A percentile compares a stretch with the other conserved stretches of the same genome.
phyloP scores from a whole-genome alignment of 768 basidiomycete genomes.

The Chlorophyllum brunneum region DNA sequence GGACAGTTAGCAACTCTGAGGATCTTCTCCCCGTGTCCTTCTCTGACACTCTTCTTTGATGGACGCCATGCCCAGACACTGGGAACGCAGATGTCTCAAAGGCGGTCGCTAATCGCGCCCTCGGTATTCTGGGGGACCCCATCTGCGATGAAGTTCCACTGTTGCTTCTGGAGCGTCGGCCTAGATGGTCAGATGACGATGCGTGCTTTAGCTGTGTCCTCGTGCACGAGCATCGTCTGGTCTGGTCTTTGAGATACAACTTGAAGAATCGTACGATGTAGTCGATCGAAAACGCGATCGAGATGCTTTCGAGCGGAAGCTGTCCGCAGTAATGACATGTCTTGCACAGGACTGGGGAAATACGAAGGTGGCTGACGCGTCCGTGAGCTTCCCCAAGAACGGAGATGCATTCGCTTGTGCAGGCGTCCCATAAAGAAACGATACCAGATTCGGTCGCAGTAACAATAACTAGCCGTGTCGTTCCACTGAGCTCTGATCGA shows the following conservation, averaged over 20 bases:
- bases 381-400: slow-evolving; percentile 60
- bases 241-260: slow-evolving; percentile 50
- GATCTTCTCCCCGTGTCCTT: slow-evolving; percentile 53
- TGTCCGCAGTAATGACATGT: slow-evolving; percentile 73
- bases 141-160: slow-evolving; percentile 44
- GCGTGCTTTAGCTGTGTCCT: slow-evolving; percentile 41
- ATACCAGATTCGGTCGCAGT: slow-evolving; percentile 63
- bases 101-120: slow-evolving; percentile 45
- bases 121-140: slow-evolving; percentile 45
- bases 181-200: slow-evolving; percentile 42
- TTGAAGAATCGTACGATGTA: slow-evolving; percentile 64
- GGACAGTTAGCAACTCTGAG: slow-evolving; percentile 42
- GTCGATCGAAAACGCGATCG: slow-evolving; percentile 63
- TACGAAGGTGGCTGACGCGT: slow-evolving; percentile 52
- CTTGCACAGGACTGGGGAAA: slow-evolving; percentile 50
- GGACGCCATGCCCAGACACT: slow-evolving; percentile 75
- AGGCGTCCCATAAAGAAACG: slow-evolving; percentile 73
- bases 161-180: slow-evolving; percentile 58
- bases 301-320: slow-evolving; percentile 59
- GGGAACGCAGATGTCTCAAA: slow-evolving; percentile 62
- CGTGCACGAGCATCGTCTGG: slow-evolving; percentile 66
- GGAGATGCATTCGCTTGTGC: slow-evolving; percentile 59
- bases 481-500: slow-evolving; percentile 46
- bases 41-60: slow-evolving; percentile 71
- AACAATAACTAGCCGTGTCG: slow-evolving; percentile 49